Conservation (phyloP, 352 stramenopile species). For the Halophytophthora batemanensis region DNA sequence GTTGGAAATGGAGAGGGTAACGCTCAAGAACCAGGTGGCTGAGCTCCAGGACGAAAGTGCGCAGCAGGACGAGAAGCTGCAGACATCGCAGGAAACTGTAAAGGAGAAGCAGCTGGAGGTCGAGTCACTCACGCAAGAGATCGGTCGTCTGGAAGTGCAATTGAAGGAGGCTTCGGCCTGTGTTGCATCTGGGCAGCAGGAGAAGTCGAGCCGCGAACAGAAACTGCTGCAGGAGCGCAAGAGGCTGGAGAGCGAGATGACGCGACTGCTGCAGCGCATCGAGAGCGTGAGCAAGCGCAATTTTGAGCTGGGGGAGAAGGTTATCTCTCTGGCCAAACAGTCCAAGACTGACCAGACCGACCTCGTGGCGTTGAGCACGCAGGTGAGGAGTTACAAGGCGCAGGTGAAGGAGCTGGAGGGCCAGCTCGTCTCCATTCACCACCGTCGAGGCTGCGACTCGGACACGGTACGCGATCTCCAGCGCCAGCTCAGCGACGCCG, state of each 20-base stretch:
- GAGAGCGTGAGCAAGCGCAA: conserved; percentile 52
- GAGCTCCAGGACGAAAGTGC: conserved; percentile 24
- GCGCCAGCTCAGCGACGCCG: conserved; percentile 34
- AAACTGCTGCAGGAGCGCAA: conserved; percentile 60
- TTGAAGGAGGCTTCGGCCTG: conserved; percentile 25
- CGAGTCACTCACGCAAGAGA: conserved; percentile 13
- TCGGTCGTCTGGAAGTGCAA: conserved; percentile 25
- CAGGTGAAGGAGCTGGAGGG: conserved; percentile 43
- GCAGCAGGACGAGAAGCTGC: conserved; percentile 23
- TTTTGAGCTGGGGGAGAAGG: conserved; percentile 55
- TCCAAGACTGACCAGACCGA: conserved; percentile 61
- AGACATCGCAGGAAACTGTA: conserved; percentile 15
- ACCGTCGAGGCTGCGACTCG: conserved; percentile 24
- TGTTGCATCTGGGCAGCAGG: conserved; percentile 29
- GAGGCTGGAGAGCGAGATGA: conserved; percentile 50
- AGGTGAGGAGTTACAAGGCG: conserved; percentile 66
- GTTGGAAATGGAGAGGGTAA: conserved; percentile 35
- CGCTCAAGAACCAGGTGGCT: conserved; percentile 22
- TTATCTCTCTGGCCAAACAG: conserved; percentile 51
- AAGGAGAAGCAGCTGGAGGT: conserved; percentile 31
- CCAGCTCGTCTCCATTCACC: conserved; percentile 30
- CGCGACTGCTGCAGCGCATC: conserved; percentile 49
- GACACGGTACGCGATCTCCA: conserved; percentile 35
- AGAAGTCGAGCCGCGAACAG: conserved; percentile 42
- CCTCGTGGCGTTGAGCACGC: conserved; percentile 48